Conservation (phyloP, 2,329 filamentous ascomycete genomes). For the Zymoseptoria ardabiliae region DNA sequence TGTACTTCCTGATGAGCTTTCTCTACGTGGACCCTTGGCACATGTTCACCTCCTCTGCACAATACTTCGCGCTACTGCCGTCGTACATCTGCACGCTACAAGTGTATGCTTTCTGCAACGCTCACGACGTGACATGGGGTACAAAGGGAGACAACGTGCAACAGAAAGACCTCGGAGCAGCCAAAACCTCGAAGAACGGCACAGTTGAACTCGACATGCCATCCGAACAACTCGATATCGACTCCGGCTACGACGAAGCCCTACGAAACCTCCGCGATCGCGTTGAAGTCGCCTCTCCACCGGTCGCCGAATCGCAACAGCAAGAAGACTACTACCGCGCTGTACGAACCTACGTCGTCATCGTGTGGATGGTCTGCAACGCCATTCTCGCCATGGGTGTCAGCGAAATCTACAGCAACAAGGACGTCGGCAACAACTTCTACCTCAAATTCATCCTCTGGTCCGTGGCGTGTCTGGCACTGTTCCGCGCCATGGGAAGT, state of each 20-base stretch:
- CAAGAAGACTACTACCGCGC: slow-evolving; percentile 99
- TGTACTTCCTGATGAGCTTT: slow-evolving; percentile 96
- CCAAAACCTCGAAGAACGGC: slow-evolving; percentile 57
- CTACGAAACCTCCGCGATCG: slow-evolving; percentile 91
- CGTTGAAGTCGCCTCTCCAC: slow-evolving; percentile 64
- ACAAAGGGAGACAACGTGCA: slow-evolving; percentile 97
- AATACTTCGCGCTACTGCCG: slow-evolving; percentile 90
- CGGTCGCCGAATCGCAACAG: slow-evolving; percentile 66
- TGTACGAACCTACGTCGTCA: slow-evolving; percentile 96
- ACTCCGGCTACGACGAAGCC: slow-evolving; percentile 93
- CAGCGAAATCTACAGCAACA: slow-evolving; percentile 71
- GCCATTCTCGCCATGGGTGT: slow-evolving; percentile 90
- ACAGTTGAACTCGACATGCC: slow-evolving; percentile 97
- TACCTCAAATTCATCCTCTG: slow-evolving; percentile 93
- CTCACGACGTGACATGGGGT: slow-evolving; percentile 97
- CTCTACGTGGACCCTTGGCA: slow-evolving; percentile 98
- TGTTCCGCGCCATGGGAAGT: slow-evolving; percentile 80
- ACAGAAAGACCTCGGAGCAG: slow-evolving; percentile 83
- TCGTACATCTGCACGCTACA: slow-evolving; percentile 95
- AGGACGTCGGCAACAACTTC: slow-evolving; percentile 69
- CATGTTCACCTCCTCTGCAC: slow-evolving; percentile 85
- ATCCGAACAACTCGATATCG: slow-evolving; percentile 93
- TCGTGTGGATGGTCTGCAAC: slow-evolving; percentile 88
- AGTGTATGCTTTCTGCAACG: slow-evolving; percentile 98
- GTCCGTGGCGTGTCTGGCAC: slow-evolving; percentile 75